Evolutionary conservation across 768 basidiomycete species (phyloP).

Genomic region (Lentinula sp.): DNA sequence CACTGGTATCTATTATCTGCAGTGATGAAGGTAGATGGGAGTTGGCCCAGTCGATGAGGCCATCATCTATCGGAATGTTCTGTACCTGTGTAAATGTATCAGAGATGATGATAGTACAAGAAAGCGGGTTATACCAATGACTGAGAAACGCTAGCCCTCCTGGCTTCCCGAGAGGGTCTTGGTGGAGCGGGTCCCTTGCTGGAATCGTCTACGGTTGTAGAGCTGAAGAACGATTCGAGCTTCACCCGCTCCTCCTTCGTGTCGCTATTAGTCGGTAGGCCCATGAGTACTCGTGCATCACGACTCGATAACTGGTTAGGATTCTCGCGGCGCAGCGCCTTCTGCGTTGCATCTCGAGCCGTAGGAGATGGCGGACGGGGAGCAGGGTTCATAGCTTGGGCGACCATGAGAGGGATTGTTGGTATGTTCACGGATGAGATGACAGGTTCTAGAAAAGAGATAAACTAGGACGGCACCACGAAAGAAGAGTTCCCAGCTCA

Average conservation of each 20-base stretch:
- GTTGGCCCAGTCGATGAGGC: conserved; percentile 88
- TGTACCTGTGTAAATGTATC: conserved; percentile 9
- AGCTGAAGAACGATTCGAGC: conserved; percentile 53
- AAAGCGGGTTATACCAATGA: neutral
- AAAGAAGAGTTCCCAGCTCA: conserved; percentile 29
- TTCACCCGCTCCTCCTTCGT: conserved; percentile 41
- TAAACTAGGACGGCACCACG: neutral
- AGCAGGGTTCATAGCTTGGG: conserved; percentile 94
- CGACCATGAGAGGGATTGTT: conserved; percentile 90
- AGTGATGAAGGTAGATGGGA: conserved; percentile 61
- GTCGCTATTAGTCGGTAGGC: conserved; percentile 29
- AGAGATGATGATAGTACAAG: conserved; percentile 8
- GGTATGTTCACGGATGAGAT: conserved; percentile 96
- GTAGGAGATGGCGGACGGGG: conserved; percentile 92
- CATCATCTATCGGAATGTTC: conserved; percentile 33
- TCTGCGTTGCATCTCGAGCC: conserved; percentile 82
- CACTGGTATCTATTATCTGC: conserved; percentile 44
- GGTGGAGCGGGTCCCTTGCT: conserved; percentile 39
- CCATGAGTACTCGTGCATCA: conserved; percentile 75
- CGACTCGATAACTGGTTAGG: conserved; percentile 75
- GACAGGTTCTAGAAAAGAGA: conserved; percentile 62
- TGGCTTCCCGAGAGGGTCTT: conserved; percentile 62
- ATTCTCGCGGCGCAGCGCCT: conserved; percentile 80
- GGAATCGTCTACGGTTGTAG: conserved; percentile 20
- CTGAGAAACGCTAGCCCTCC: conserved; percentile 29